Evolutionary conservation across 352 stramenopile species (phyloP).

Genomic region (Phytophthora pluvialis): DNA sequence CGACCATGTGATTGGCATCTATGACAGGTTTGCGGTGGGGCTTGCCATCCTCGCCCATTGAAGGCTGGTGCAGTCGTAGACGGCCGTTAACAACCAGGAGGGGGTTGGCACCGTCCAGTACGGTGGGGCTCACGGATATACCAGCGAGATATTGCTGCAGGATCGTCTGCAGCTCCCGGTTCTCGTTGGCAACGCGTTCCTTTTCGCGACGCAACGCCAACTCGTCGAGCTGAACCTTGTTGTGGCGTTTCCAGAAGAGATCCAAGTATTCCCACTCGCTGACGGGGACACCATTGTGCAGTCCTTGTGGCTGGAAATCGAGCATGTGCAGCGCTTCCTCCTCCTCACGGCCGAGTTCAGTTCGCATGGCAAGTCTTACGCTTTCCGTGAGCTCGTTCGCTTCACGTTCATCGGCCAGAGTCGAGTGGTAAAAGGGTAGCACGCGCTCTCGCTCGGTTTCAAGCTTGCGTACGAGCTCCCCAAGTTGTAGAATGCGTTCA

Average conservation of each 20-base stretch:
- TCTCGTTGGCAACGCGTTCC: constrained; percentile 85
- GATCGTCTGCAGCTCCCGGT: constrained; percentile 90
- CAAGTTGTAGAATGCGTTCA: constrained; percentile 88
- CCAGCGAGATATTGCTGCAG: constrained; percentile 94
- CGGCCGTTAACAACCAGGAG: constrained; percentile 94
- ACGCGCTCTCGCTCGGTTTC: constrained; percentile 94
- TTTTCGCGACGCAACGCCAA: constrained; percentile 91
- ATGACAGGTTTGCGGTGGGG: constrained; percentile 64
- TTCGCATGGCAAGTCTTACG: constrained; percentile 52
- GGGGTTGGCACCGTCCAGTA: constrained; percentile 91
- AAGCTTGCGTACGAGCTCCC: constrained; percentile 91
- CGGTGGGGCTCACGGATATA: constrained; percentile 92
- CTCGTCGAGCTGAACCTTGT: constrained; percentile 94
- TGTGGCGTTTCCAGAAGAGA: constrained; percentile 95
- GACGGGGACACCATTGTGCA: constrained; percentile 55
- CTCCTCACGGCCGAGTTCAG: constrained; percentile 30
- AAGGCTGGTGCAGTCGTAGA: constrained; percentile 60
- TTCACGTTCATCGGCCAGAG: constrained; percentile 66
- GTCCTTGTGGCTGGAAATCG: constrained; percentile 65
- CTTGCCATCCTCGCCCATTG: constrained; percentile 27
- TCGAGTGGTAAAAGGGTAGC: constrained; percentile 82
- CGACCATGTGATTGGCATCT: constrained; percentile 85
- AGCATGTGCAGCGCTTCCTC: constrained; percentile 51
- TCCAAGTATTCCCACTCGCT: constrained; percentile 88
- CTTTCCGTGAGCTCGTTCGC: constrained; percentile 69